Base-by-base conservation (phyloP, 441 rosid genomes). In the Omphalea diandra region DNA sequence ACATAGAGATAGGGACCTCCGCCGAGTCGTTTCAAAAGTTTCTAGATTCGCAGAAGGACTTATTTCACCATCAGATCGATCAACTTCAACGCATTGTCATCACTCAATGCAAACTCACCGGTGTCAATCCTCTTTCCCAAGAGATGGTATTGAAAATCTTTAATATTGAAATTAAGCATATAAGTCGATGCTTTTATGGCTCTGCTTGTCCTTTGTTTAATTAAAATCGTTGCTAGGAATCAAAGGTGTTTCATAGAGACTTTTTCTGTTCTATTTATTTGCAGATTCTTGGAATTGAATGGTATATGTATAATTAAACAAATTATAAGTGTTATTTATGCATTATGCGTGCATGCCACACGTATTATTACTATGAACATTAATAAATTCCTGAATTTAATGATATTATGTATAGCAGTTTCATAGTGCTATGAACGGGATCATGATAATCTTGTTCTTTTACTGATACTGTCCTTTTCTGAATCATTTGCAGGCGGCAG, bases 51-150 rank as follows among this genome's bases (percentile, higher is more conserved):
- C 98, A 93, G 82, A 90, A 77, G 64, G 90, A 81, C 72, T 80
- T 91, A 43, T 88, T 96, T 70, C 97, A 87, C 78, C 67, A 83
- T 75, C 97, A 93, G 91, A 83, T 93, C 91, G 90, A 89, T 68
- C 92, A 91, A 78, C 87, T 93, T 29, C 93, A 87, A 76, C 76
- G 80, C 72, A 83, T 96, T 36, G 92, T 96, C 53, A 87, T 91
- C 74, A 83, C 83, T 46, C 99, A 96, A 73, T 93, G 99, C 90
- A 82, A 83, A 63, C 96, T 96, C 75, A 96, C 98, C 60, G 97
- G 98, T 64, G 99, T 85, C 82, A 96, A 96, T 73, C 99, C 98
- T 66, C 97, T 96, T 63, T 88, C 99, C 33, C 99, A 96, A 77
- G 97, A 96, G 75, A 96, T 93, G 99, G 99, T 93, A 2, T 44